Conservation (phyloP, 2,329 filamentous ascomycete species). For the Fusarium udum region DNA sequence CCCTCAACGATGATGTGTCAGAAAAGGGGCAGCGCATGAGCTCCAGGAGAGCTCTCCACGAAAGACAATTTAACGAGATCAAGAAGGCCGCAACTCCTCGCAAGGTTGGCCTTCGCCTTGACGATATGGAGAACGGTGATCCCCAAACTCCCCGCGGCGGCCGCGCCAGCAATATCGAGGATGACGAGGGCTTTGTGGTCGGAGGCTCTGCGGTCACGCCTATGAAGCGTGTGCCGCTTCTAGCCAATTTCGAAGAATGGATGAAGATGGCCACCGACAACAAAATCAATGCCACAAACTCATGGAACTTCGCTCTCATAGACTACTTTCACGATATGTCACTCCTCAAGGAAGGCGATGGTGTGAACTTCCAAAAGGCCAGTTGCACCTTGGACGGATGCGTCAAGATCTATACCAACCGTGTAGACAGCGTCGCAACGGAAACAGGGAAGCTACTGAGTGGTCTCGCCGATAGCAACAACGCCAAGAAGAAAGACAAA, state of each 20-base stretch:
- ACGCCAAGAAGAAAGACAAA: constrained; percentile 76
- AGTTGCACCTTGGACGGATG: constrained; percentile 97
- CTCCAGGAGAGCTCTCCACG: constrained; percentile 86
- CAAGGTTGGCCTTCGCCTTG: constrained; percentile 68
- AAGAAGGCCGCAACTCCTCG: constrained; percentile 76
- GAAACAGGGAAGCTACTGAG: constrained; percentile 96
- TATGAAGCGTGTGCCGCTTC: constrained; percentile 93
- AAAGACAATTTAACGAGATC: constrained; percentile 91
- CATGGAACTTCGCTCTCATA: constrained; percentile 99
- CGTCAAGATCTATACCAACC: constrained; percentile 98
- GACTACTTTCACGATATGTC: constrained; percentile 99
- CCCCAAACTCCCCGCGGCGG: constrained; percentile 61
- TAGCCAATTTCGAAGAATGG: constrained; percentile 99
- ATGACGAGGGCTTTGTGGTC: constrained; percentile 70
- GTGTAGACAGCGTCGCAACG: constrained; percentile 97
- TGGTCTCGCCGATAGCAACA: constrained; percentile 88
- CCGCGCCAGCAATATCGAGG: constrained; percentile 52
- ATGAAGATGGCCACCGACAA: constrained; percentile 99
- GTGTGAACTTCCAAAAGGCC: constrained; percentile 98
- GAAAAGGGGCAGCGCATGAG: constrained; percentile 91
- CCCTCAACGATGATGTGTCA: constrained; percentile 92
- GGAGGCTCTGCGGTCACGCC: constrained; percentile 84
- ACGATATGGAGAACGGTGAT: constrained; percentile 67
- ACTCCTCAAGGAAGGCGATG: constrained; percentile 91
- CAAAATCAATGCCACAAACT: constrained; percentile 97